Evolutionary conservation across 148 eudicot species (phyloP), one percentile per base, ranked within the genome.

Genomic region (Dianthus caryophyllus): DNA sequence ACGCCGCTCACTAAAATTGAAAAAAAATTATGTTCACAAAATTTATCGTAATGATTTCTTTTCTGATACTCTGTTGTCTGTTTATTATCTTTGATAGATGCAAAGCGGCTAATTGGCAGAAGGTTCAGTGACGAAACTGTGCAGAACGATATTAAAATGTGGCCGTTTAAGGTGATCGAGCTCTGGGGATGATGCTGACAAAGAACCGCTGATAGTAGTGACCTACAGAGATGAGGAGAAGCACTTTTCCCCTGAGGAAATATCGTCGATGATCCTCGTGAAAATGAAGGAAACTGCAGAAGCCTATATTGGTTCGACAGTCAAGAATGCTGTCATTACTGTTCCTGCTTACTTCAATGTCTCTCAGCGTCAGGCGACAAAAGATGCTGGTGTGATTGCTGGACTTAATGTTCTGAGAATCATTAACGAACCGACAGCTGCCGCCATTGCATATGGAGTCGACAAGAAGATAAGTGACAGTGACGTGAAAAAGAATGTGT

Each of bases 261-360:
- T 68, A 41, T 68, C 63, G 0, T 46, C 71, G 1, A 68, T 68
- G 71, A 8, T 59, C 25, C 22, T 59, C 2, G n/a, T 27, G 14
- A 59, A n/a, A 44, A 59, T 68, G 71, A 68, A 68, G 6, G 44
- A n/a, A 2, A 20, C 30, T 0, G 44, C 63, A 6, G 63, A 31
- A 15, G 44, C 24, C 4, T 59, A 17, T 11, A 13, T 59, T 17
- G 63, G 24, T 12, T 5, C 22, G 8, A 59, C 22, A 6, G 44
- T 59, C 31, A n/a, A n/a, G n/a, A n/a, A n/a, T n/a, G n/a, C n/a
- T n/a, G n/a, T n/a, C n/a, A n/a, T n/a, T n/a, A n/a, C 44, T 17
- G 63, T 59, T 1, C 63, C 63, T 9, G 44, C 63, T 0, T 59
- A 59, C 22, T 59, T 59, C 43, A 59, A 59, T 18, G 43, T 31